Percentiles rank a stretch among this genome's conserved stretches.
Evolutionary conservation across 2,329 filamentous ascomycete genomes (phyloP).

Genomic region (Cladosporium austrohemisphaericum): DNA sequence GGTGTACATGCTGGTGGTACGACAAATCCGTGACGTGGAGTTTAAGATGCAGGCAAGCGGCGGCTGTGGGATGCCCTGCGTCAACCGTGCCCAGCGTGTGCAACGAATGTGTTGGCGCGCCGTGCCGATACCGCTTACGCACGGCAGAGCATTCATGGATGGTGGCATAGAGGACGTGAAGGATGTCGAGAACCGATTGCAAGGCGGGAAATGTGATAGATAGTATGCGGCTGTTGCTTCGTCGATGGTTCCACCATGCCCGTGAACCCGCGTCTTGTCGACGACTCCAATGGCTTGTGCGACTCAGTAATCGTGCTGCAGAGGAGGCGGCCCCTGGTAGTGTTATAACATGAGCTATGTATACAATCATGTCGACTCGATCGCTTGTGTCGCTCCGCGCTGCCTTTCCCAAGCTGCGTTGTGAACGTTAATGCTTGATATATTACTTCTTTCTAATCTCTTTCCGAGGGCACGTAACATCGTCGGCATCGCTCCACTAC

Average conservation of each 20-base stretch:
- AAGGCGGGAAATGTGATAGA: constrained; percentile 1
- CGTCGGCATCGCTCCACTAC: too few relatives aligned
- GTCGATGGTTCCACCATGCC: constrained; percentile 1
- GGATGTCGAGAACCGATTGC: constrained; percentile 4
- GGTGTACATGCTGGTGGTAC: not conserved
- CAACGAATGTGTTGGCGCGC: constrained; percentile 2
- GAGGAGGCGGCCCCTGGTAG: not conserved
- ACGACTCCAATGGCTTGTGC: not conserved
- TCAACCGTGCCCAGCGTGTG: not conserved
- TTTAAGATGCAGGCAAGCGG: constrained; percentile 1
- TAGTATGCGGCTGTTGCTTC: not conserved
- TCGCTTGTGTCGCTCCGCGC: too few relatives aligned
- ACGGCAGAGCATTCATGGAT: too few relatives aligned
- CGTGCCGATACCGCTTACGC: constrained; percentile 12
- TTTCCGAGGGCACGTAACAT: too few relatives aligned
- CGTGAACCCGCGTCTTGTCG: not conserved
- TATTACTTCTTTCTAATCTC: too few relatives aligned
- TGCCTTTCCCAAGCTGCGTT: too few relatives aligned
- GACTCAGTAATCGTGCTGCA: not conserved
- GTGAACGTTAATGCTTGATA: too few relatives aligned
- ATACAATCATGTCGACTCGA: too few relatives aligned
- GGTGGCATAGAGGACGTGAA: not conserved
- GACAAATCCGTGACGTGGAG: constrained; percentile 9
- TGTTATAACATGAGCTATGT: constrained; percentile 6
- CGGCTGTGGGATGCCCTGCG: not conserved